These are phyloP conservation scores for Coleophoma crateriformis DNA, from an alignment of 2,329 filamentous ascomycete species.

Conservation along the genomic window DNA sequence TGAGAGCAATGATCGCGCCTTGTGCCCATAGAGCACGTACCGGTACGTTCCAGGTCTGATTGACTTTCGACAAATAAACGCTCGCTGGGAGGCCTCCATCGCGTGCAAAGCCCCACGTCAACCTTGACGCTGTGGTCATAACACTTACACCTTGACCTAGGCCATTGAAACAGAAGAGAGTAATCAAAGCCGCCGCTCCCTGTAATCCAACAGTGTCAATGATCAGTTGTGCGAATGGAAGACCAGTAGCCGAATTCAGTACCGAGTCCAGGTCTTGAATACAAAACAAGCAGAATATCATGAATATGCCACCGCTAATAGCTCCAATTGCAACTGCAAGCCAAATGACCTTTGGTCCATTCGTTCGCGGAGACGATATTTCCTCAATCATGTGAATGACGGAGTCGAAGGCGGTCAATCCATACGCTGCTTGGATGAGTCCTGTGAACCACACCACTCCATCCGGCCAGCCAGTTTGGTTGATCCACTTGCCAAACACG, in stretches of 20 bases:
- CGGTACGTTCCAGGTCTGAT: conserved; percentile 45
- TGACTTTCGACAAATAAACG: conserved; percentile 36
- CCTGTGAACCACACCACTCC: conserved; percentile 54
- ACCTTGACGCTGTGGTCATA: conserved; percentile 43
- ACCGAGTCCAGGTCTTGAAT: conserved; percentile 40
- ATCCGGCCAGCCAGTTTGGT: conserved; percentile 45
- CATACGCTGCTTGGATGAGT: conserved; percentile 51
- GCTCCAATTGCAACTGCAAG: conserved; percentile 44
- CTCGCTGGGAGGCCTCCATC: conserved; percentile 43
- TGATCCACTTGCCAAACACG: conserved; percentile 47
- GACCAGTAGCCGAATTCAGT: conserved; percentile 29
- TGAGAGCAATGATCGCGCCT: conserved; percentile 36
- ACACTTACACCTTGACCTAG: conserved; percentile 46
- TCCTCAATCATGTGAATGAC: conserved; percentile 55
- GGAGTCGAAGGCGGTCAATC: conserved; percentile 50
- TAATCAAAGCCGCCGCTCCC: conserved; percentile 39
- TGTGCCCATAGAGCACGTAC: conserved; percentile 46
- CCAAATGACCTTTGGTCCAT: conserved; percentile 46
- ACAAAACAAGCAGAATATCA: conserved; percentile 45
- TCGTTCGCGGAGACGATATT: conserved; percentile 44
- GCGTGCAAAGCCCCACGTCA: conserved; percentile 50
- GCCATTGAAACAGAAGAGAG: conserved; percentile 50
- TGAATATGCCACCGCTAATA: conserved; percentile 44
- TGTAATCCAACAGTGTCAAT: conserved; percentile 31
- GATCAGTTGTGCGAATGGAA: conserved; percentile 45